Base-by-base conservation (phyloP, 495 filamentous ascomycete species). In the Aspergillus indologenus region DNA sequence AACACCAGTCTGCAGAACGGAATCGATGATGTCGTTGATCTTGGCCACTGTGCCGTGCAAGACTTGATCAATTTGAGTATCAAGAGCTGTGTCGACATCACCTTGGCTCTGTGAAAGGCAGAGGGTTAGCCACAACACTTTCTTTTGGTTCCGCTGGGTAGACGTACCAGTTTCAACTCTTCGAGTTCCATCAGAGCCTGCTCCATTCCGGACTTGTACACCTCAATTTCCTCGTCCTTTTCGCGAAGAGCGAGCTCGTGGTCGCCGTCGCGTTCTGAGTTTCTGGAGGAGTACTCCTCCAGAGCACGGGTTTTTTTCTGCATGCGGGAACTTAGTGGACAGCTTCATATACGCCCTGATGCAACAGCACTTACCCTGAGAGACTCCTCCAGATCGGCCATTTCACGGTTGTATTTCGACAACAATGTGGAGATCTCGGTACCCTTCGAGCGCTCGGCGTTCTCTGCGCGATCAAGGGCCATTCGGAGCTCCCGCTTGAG, bases 21-120 rank as follows among this genome's bases (percentile, higher is more conserved):
- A 95, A 74, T 98, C 94, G 65, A 98, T 96, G 60, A 98, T 96
- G 54, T 96, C 92, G 79, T 93, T 92, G 74, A 98, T 90, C 80
- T 96, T 96, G 61, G 87, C 85, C 34, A 96, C 81, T 58, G 91
- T 91, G 52, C 88, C 85, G 47, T 92, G 82, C 46, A 97, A 82
- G 58, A 97, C 79, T 45, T 86, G 87, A 70, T 97, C 94, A 56
- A 98, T 87, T 75, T 96, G 90, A 24, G 89, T 87, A 68, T 98
- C 93, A 46, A 97, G 75, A 12, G 85, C 92, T 52, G 87, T 79
- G 65, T 97, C 93, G 20, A 84, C 87, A 55, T 87, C 90, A 55
- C 88, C 87, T 73, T 91, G 82, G 61, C 69, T 79, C 79, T 81
- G 49, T n/a, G 47, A 42, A 19, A 29, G 7, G 3, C 18, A 23